A percentile compares a stretch with the other conserved stretches of the same genome.
Evolutionary conservation across 371 early-diverging fungal species (phyloP).

Genomic region (Actinomortierella wolfii): DNA sequence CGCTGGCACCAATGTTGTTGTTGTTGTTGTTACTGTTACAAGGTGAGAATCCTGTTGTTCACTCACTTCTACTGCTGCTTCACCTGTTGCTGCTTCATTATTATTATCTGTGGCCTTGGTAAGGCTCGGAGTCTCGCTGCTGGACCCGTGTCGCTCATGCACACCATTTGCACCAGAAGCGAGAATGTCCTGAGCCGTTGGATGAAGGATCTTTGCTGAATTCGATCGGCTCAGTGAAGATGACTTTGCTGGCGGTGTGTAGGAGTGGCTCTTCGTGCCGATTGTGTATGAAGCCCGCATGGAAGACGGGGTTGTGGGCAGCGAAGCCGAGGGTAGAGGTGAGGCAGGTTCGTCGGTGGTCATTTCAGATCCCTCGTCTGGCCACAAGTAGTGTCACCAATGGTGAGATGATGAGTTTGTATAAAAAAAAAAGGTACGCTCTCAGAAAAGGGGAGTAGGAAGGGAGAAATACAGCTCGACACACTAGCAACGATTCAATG

Average conservation of each 20-base stretch:
- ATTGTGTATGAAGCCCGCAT: constrained; percentile 24
- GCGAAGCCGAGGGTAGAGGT: constrained; percentile 21
- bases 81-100: no score
- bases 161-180: neutral
- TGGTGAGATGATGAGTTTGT: constrained; percentile 3
- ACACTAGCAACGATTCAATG: neutral
- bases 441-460: neutral
- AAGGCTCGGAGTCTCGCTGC: no score
- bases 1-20: no score
- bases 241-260: constrained; percentile 4
- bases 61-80: no score
- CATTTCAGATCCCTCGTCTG: neutral
- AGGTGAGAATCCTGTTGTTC: constrained; percentile 4
- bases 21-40: no score
- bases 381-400: constrained; percentile 1
- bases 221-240: no score
- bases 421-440: neutral
- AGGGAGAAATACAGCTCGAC: neutral
- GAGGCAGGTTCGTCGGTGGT: constrained; percentile 1
- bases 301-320: constrained; percentile 21
- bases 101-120: no score
- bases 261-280: constrained; percentile 37
- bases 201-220: neutral
- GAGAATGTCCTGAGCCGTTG: neutral
- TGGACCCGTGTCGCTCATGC: no score